phyloP scores from a whole-genome alignment of 805 yeast genomes.

The Lipomyces japonicus region DNA sequence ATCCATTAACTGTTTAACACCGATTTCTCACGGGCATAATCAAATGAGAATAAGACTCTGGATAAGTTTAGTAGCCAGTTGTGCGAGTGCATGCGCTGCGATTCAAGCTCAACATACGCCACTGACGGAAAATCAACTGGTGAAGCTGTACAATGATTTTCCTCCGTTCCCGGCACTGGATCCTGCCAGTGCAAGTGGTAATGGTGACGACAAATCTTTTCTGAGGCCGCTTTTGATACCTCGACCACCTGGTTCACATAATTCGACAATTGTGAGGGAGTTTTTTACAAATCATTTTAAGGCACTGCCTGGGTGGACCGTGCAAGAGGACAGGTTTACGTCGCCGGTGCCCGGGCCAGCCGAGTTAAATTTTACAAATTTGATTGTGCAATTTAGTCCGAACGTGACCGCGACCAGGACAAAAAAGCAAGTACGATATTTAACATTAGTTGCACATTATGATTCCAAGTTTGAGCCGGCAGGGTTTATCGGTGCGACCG shows the following conservation, averaged over 20 bases:
- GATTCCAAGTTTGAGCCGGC: constrained; percentile 49
- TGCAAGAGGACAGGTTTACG: constrained; percentile 34
- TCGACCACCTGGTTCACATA: constrained; percentile 45
- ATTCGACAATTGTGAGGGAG: constrained; percentile 40
- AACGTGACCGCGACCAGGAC: not conserved
- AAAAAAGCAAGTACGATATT: not conserved
- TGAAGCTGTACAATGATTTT: not conserved
- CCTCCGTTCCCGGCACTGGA: constrained; percentile 24
- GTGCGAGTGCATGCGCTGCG: not conserved
- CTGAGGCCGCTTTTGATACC: constrained; percentile 36
- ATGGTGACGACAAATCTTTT: constrained; percentile 3
- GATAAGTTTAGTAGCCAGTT: no score
- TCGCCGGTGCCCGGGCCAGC: constrained; percentile 12
- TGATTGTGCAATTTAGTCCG: constrained; percentile 35
- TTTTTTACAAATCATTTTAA: constrained; percentile 41
- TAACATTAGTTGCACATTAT: constrained; percentile 50
- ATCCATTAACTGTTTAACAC: no score
- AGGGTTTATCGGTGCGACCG: constrained; percentile 61
- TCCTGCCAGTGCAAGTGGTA: constrained; percentile 4
- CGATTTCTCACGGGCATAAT: no score
- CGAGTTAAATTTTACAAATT: constrained; percentile 39
- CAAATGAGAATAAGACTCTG: no score
- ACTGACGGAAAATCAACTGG: constrained; percentile 8
- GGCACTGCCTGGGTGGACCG: constrained; percentile 32
- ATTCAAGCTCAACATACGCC: constrained; percentile 7